Percentiles rank a stretch among this genome's conserved stretches.
phyloP scores from a whole-genome alignment of 2,329 filamentous ascomycete species.

The Pseudonectria buxi region DNA sequence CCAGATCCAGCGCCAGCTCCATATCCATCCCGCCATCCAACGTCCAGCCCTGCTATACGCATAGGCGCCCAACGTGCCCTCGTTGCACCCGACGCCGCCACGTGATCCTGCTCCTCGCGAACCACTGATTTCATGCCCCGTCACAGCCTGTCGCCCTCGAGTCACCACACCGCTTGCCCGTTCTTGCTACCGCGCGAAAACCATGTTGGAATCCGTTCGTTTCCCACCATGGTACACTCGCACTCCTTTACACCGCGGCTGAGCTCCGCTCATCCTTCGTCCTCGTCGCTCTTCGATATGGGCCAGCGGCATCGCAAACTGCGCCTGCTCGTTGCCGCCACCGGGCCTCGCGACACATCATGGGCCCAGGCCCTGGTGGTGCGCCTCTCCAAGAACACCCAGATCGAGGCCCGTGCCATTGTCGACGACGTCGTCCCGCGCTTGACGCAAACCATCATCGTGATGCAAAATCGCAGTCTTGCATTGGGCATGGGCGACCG shows the following conservation, averaged over 20 bases:
- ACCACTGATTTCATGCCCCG: slow-evolving; percentile 27
- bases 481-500: slow-evolving; percentile 24
- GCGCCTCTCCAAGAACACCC: slow-evolving; percentile 57
- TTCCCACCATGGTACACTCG: slow-evolving; percentile 27
- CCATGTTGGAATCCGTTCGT: slow-evolving; percentile 23
- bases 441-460: slow-evolving; percentile 55
- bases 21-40: too few species aligned
- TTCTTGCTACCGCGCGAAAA: slow-evolving; percentile 19
- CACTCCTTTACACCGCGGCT: slow-evolving; percentile 26
- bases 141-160: slow-evolving; percentile 20
- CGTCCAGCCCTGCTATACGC: not conserved
- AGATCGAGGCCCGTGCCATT: slow-evolving; percentile 55
- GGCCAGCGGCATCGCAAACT: slow-evolving; percentile 39
- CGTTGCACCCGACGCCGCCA: slow-evolving; percentile 8
- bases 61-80: too few species aligned
- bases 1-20: too few species aligned
- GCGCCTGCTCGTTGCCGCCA: slow-evolving; percentile 58
- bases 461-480: slow-evolving; percentile 48
- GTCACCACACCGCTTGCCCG: slow-evolving; percentile 22
- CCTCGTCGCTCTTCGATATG: slow-evolving; percentile 32
- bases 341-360: slow-evolving; percentile 57
- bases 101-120: slow-evolving; percentile 17
- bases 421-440: slow-evolving; percentile 59
- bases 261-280: slow-evolving; percentile 25
- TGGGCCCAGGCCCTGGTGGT: slow-evolving; percentile 61